These are phyloP conservation scores for Excoecaria agallocha DNA, from an alignment of 345 rosid genomes.

Conservation along the genomic window DNA sequence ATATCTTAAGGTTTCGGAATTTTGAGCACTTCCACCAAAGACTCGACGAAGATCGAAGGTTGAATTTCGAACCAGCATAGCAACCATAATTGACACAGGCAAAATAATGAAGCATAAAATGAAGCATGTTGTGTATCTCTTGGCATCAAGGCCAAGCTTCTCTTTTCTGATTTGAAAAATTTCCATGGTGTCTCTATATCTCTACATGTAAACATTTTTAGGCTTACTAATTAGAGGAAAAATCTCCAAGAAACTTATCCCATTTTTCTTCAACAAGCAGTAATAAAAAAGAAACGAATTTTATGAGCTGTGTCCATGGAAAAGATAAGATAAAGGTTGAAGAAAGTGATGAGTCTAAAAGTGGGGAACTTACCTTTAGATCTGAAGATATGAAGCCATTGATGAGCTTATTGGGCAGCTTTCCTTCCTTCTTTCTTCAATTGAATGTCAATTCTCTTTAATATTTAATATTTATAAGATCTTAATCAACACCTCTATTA, in stretches of 20 bases:
- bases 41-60: not conserved
- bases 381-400: no score
- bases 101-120: conserved; percentile 1
- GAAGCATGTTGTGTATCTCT: not conserved
- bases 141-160: not conserved
- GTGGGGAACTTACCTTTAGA: no score
- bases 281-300: no score
- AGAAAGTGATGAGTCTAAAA: no score
- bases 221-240: not conserved
- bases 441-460: no score
- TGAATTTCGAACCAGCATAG: not conserved
- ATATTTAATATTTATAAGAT: no score
- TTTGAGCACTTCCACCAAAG: not conserved
- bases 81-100: conserved; percentile 4
- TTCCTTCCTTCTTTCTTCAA: no score
- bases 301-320: no score
- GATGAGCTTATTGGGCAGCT: no score
- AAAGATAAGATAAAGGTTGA: no score
- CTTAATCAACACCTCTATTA: no score
- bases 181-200: conserved; percentile 7
- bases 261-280: no score
- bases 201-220: not conserved
- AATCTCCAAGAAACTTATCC: not conserved
- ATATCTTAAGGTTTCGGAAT: not conserved
- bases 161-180: conserved; percentile 1